phyloP scores from a whole-genome alignment of 108 stramenopile species.

The Cyclotella distinguenda region DNA sequence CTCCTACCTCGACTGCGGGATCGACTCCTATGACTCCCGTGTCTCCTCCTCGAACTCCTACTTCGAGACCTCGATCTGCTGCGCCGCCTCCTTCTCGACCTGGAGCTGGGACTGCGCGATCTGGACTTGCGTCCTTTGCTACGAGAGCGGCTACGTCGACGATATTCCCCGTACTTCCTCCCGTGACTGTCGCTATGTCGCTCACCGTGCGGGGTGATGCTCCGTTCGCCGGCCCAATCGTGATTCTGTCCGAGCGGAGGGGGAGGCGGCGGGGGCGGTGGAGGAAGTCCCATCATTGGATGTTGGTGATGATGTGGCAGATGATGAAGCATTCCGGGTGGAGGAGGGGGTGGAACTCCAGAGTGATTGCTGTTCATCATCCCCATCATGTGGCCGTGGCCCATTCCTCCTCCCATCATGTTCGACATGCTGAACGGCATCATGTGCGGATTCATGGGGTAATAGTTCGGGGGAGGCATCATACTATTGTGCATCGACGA shows the following conservation, averaged over 20 bases:
- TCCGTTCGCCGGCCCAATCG: neutral
- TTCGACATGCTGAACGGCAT: slow-evolving; percentile 5
- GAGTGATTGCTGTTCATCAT: neutral
- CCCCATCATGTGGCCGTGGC: neutral
- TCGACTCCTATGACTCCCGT: slow-evolving; percentile 9
- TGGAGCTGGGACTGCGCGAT: neutral
- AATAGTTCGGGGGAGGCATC: slow-evolving; percentile 21
- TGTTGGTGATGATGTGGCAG: neutral
- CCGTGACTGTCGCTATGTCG: neutral
- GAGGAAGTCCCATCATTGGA: slow-evolving; percentile 2
- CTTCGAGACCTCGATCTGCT: slow-evolving; percentile 1
- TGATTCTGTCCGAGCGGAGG: neutral
- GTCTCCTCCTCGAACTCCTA: slow-evolving; percentile 9
- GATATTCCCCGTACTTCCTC: slow-evolving; percentile 3
- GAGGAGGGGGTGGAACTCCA: slow-evolving; percentile 5
- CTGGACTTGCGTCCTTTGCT: slow-evolving; percentile 11
- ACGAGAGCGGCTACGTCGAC: slow-evolving; percentile 7
- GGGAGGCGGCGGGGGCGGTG: slow-evolving; percentile 22
- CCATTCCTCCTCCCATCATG: slow-evolving; percentile 9
- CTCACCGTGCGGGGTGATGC: neutral
- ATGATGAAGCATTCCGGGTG: neutral
- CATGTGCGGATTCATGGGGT: slow-evolving; percentile 6
- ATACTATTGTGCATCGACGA: neutral
- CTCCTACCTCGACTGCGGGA: slow-evolving; percentile 10
- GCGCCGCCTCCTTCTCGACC: slow-evolving; percentile 6